Conservation (phyloP, 305 asterid genomes). For the Coffea humblotiana region DNA sequence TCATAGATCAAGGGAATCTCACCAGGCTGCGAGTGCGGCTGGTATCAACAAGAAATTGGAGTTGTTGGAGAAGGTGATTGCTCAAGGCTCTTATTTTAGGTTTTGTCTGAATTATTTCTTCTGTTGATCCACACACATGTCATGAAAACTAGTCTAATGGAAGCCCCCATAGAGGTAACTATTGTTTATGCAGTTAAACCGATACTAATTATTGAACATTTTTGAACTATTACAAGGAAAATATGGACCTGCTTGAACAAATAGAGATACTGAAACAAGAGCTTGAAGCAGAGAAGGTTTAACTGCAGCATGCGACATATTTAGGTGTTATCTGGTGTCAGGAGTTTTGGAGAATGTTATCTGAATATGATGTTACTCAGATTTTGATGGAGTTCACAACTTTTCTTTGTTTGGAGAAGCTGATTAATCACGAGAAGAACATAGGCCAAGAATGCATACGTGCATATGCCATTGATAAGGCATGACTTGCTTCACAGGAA, state of each 20-base stretch:
- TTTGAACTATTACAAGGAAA: conserved; percentile 55
- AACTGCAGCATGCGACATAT: conserved; percentile 50
- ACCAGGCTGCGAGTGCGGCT: conserved; percentile 22
- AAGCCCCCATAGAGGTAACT: background rate
- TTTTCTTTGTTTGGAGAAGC: background rate
- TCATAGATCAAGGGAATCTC: conserved; percentile 50
- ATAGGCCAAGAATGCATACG: background rate
- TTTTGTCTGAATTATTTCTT: background rate
- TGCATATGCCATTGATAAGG: background rate
- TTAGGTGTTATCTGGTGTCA: conserved; percentile 8
- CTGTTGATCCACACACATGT: background rate
- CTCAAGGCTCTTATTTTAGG: background rate
- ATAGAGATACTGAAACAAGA: conserved; percentile 78
- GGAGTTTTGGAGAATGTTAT: background rate
- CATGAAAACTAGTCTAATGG: background rate
- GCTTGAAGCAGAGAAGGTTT: conserved; percentile 71
- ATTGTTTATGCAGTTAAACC: background rate
- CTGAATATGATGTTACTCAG: background rate
- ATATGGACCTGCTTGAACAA: conserved; percentile 68
- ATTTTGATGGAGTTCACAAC: too few species aligned
- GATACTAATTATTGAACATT: conserved; percentile 4
- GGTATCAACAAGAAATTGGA: conserved; percentile 45
- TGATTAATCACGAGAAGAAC: background rate
- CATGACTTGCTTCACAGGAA: background rate
- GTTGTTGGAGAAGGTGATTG: conserved; percentile 69